phyloP scores from a whole-genome alignment of 2,329 filamentous ascomycete genomes.

The Penicillium sp. region DNA sequence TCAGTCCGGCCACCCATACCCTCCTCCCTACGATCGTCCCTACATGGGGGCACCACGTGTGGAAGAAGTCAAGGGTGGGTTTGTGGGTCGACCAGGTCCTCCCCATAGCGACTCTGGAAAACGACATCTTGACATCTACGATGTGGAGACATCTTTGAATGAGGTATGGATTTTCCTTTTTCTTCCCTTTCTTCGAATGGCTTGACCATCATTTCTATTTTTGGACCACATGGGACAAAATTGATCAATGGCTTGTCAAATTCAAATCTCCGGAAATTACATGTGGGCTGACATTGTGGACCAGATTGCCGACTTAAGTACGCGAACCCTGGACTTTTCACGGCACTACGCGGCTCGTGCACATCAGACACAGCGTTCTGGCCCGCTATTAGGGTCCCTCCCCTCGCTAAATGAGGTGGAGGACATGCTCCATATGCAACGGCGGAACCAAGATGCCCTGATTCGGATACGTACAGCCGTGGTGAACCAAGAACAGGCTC shows the following conservation, averaged over 20 bases:
- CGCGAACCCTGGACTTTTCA: slow-evolving; percentile 40
- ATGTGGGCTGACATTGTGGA: slow-evolving; percentile 12
- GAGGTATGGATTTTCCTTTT: slow-evolving; percentile 33
- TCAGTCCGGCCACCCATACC: slow-evolving; percentile 27
- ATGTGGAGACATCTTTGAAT: slow-evolving; percentile 46
- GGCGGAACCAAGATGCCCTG: slow-evolving; percentile 43
- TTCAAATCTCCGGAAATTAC: background rate
- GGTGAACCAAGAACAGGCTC: slow-evolving; percentile 49
- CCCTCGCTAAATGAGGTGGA: slow-evolving; percentile 41
- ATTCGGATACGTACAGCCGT: slow-evolving; percentile 54
- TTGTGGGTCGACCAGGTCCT: slow-evolving; percentile 22
- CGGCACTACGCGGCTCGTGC: slow-evolving; percentile 36
- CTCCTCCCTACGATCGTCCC: slow-evolving; percentile 26
- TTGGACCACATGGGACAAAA: background rate
- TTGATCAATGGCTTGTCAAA: background rate
- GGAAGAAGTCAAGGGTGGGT: slow-evolving; percentile 31
- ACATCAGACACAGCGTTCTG: slow-evolving; percentile 40
- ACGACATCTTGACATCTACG: slow-evolving; percentile 55
- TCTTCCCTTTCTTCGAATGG: background rate
- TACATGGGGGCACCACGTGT: slow-evolving; percentile 25
- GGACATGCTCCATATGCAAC: slow-evolving; percentile 39
- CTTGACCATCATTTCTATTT: background rate
- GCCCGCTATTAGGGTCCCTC: slow-evolving; percentile 36
- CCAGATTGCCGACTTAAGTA: slow-evolving; percentile 40
- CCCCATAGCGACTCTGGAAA: slow-evolving; percentile 47